Evolutionary conservation across 352 stramenopile genomes (phyloP).

Genomic region (Globisporangium parvum): DNA sequence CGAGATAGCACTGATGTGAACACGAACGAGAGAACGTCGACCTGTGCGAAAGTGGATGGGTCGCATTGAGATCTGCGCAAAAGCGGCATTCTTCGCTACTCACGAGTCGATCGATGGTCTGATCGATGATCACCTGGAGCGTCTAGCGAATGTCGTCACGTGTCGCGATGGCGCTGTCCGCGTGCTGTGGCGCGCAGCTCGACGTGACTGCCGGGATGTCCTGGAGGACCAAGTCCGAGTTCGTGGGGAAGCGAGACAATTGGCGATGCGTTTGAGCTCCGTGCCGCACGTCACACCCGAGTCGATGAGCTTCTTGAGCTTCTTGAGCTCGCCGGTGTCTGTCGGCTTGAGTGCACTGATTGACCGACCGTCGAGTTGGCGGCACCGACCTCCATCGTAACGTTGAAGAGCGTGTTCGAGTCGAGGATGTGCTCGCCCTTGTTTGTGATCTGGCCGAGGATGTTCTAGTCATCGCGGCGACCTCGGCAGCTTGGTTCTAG

Average conservation of each 20-base stretch:
- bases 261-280: conserved; percentile 38
- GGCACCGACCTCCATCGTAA: conserved; percentile 17
- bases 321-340: conserved; percentile 16
- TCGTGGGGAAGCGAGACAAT: too few relatives aligned
- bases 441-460: conserved; percentile 20
- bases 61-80: neutral
- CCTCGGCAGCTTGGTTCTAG: conserved; percentile 3
- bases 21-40: too few relatives aligned
- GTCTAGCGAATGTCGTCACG: conserved; percentile 49
- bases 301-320: conserved; percentile 26
- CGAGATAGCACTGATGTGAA: too few relatives aligned
- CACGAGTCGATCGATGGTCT: conserved; percentile 38
- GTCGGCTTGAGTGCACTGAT: conserved; percentile 1
- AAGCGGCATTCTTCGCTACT: neutral
- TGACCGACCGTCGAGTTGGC: conserved; percentile 1
- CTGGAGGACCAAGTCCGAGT: conserved; percentile 27
- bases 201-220: conserved; percentile 41
- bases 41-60: too few relatives aligned
- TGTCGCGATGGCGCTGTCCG: conserved; percentile 26
- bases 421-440: conserved; percentile 32
- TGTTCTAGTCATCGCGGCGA: conserved; percentile 11
- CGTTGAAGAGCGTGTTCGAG: conserved; percentile 26
- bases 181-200: conserved; percentile 34
- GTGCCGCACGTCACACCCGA: conserved; percentile 33
- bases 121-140: conserved; percentile 48